Conservation (phyloP, 257 asterid genomes). For the Fraxinus pennsylvanica region DNA sequence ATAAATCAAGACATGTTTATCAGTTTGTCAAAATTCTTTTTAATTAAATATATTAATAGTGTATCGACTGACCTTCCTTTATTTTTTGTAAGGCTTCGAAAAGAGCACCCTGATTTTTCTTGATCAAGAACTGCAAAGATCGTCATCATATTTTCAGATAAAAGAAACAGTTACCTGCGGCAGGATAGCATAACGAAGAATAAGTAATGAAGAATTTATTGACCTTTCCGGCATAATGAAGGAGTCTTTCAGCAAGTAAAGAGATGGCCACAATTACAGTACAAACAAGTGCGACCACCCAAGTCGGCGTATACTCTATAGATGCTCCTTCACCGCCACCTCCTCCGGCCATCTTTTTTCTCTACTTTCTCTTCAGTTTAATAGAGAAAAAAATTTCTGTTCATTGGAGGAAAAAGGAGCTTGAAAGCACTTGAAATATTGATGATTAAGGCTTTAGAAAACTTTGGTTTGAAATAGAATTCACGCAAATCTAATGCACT, state of each 20-base stretch:
- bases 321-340: slow-evolving; percentile 43
- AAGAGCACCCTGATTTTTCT: slow-evolving; percentile 57
- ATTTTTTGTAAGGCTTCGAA: slow-evolving; percentile 66
- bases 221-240: slow-evolving; percentile 42
- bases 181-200: neutral
- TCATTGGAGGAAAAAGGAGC: neutral
- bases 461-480: no score
- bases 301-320: slow-evolving; percentile 66
- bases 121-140: slow-evolving; percentile 48
- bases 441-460: no score
- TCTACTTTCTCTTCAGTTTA: neutral
- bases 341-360: slow-evolving; percentile 34
- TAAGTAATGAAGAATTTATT: neutral
- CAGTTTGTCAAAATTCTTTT: neutral
- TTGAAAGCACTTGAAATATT: no score
- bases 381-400: neutral
- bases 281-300: slow-evolving; percentile 71
- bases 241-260: slow-evolving; percentile 49
- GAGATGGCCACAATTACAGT: slow-evolving; percentile 62
- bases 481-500: no score
- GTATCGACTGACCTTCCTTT: slow-evolving; percentile 51
- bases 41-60: neutral
- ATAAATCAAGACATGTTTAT: neutral
- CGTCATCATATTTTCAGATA: neutral
- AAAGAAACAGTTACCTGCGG: neutral